These are phyloP conservation scores for Allium fistulosum DNA, from an alignment of 106 monocot genomes.

Conservation along the genomic window DNA sequence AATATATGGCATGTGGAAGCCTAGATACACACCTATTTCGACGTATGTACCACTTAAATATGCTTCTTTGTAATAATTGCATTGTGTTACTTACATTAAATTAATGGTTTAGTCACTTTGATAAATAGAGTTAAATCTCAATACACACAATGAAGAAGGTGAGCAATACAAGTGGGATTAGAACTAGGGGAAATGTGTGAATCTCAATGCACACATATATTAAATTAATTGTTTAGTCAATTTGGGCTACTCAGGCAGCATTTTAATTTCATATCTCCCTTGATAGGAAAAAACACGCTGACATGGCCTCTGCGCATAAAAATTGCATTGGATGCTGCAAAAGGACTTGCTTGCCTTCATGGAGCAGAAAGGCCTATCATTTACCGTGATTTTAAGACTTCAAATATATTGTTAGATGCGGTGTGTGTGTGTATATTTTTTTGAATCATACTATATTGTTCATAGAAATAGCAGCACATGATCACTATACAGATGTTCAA, in stretches of 20 bases:
- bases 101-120: too few relatives aligned
- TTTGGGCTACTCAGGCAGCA: too few relatives aligned
- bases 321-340: conserved; percentile 40
- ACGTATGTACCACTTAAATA: conserved; percentile 8
- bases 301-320: conserved; percentile 36
- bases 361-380: conserved; percentile 24
- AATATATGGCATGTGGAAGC: conserved; percentile 29
- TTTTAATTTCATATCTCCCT: neutral
- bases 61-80: too few relatives aligned
- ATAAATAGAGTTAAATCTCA: too few relatives aligned
- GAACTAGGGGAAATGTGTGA: too few relatives aligned
- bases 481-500: too few relatives aligned
- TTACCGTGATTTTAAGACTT: conserved; percentile 49
- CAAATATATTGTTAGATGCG: conserved; percentile 31
- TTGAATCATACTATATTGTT: neutral
- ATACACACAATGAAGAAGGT: too few relatives aligned
- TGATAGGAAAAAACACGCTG: conserved; percentile 16
- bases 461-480: neutral
- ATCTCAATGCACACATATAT: too few relatives aligned
- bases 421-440: neutral
- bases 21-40: conserved; percentile 23
- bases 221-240: too few relatives aligned
- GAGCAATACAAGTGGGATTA: too few relatives aligned
- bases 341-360: conserved; percentile 36
- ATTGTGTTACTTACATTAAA: too few relatives aligned